phyloP scores from a whole-genome alignment of 768 basidiomycete species.

The Holtermannia corniformis region DNA sequence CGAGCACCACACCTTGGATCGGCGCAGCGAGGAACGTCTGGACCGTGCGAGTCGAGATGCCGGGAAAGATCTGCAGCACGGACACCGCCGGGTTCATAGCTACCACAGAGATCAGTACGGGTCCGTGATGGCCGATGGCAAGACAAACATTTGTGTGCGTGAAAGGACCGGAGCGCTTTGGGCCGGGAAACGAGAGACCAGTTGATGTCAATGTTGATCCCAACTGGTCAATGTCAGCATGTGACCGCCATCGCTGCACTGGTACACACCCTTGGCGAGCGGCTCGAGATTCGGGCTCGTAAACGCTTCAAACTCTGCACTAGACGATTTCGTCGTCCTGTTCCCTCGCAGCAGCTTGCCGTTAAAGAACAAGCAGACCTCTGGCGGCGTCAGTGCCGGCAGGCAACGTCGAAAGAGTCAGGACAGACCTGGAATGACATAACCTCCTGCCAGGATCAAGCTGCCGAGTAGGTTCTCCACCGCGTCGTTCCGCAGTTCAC shows the following conservation, averaged over 20 bases:
- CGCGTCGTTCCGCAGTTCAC: slow-evolving; percentile 85
- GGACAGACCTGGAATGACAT: slow-evolving; percentile 69
- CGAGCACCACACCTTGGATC: slow-evolving; percentile 70
- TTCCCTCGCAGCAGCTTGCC: slow-evolving; percentile 68
- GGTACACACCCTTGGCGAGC: slow-evolving; percentile 59
- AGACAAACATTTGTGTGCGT: slow-evolving; percentile 61
- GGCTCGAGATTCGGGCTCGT: slow-evolving; percentile 74
- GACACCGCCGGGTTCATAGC: slow-evolving; percentile 8
- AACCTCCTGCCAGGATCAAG: slow-evolving; percentile 78
- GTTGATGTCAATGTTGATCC: slow-evolving; percentile 79
- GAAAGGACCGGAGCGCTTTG: slow-evolving; percentile 65
- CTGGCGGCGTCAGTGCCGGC: neutral
- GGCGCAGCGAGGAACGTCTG: slow-evolving; percentile 66
- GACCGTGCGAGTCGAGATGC: slow-evolving; percentile 65
- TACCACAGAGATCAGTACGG: neutral
- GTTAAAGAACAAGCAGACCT: slow-evolving; percentile 65
- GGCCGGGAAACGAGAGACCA: slow-evolving; percentile 83
- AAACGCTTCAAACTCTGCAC: slow-evolving; percentile 74
- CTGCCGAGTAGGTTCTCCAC: slow-evolving; percentile 87
- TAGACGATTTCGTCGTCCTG: slow-evolving; percentile 51
- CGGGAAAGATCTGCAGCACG: slow-evolving; percentile 57
- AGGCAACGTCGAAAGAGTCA: neutral
- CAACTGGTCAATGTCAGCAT: slow-evolving; percentile 48
- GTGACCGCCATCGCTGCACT: neutral
- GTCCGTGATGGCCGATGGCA: too few species aligned